Percentiles rank a stretch among this genome's conserved stretches.
Conservation (phyloP, 2,329 filamentous ascomycete species). For the Colletotrichum tofieldiae region DNA sequence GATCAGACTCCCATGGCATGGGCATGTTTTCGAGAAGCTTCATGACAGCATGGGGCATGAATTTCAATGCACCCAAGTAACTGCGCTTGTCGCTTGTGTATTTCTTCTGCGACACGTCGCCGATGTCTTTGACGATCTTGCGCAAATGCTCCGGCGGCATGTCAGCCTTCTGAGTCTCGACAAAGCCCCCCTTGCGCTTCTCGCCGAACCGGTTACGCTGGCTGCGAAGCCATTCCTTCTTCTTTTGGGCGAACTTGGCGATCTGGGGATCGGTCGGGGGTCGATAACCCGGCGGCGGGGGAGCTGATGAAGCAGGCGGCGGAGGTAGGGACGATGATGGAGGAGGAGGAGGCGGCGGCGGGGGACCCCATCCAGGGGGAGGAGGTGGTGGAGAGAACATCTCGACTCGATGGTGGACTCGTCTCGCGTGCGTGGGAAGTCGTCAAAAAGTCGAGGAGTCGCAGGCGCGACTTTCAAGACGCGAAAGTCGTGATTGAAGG, state of each 20-base stretch:
- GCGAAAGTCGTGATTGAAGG: conserved; percentile 31
- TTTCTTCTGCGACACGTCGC: conserved; percentile 99
- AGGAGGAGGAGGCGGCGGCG: conserved; percentile 66
- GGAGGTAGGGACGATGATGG: conserved; percentile 71
- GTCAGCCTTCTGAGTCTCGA: conserved; percentile 98
- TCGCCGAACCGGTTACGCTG: conserved; percentile 96
- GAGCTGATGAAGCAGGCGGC: conserved; percentile 72
- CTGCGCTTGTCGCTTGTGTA: conserved; percentile 99
- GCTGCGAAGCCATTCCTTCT: conserved; percentile 96
- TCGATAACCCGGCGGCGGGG: conserved; percentile 88
- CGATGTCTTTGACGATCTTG: conserved; percentile 98
- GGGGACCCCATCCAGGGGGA: conserved; percentile 71
- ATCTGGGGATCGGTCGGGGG: conserved; percentile 86
- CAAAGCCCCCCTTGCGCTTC: conserved; percentile 95
- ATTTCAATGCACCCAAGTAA: conserved; percentile 97
- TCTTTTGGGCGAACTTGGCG: conserved; percentile 98
- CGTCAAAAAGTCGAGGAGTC: conserved; percentile 41
- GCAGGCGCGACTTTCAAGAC: conserved; percentile 43
- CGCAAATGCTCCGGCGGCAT: conserved; percentile 98
- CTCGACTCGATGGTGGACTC: conserved; percentile 44
- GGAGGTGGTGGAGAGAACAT: conserved; percentile 73
- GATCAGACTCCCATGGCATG: conserved; percentile 98
- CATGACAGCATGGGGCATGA: conserved; percentile 98
- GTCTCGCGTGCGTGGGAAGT: conserved; percentile 33
- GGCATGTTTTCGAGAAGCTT: conserved; percentile 99